These are phyloP conservation scores for Didymellaceae sp. DNA, from an alignment of 2,329 filamentous ascomycete genomes.

Conservation along the genomic window DNA sequence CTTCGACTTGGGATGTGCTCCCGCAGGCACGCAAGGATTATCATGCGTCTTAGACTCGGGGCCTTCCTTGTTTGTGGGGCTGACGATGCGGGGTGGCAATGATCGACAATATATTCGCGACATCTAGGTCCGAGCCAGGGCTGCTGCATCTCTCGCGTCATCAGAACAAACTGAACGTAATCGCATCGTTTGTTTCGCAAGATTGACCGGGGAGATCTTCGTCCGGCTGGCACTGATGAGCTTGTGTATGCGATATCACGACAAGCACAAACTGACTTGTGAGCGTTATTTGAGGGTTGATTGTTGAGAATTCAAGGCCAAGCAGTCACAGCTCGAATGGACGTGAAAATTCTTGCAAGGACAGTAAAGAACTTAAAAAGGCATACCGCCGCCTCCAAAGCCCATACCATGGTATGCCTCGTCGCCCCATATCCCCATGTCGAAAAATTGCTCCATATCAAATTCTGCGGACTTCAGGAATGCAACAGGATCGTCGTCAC, in stretches of 20 bases:
- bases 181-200: too few relatives aligned
- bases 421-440: slow-evolving; percentile 42
- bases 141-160: background rate
- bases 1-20: background rate
- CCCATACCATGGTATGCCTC: slow-evolving; percentile 38
- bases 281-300: too few relatives aligned
- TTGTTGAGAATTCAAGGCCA: too few relatives aligned
- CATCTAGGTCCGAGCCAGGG: slow-evolving; percentile 10
- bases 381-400: slow-evolving; percentile 27
- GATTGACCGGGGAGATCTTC: too few relatives aligned
- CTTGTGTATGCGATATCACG: too few relatives aligned
- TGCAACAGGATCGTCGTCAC: slow-evolving; percentile 26
- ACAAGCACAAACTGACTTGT: too few relatives aligned
- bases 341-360: background rate
- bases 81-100: slow-evolving; percentile 8
- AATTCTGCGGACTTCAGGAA: slow-evolving; percentile 37
- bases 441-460: slow-evolving; percentile 45
- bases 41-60: background rate
- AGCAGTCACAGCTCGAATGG: background rate
- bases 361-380: background rate
- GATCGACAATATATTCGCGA: slow-evolving; percentile 17
- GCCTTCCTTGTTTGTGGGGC: slow-evolving; percentile 6
- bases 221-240: too few relatives aligned
- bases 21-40: background rate
- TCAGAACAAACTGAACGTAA: too few relatives aligned